Conservation (phyloP, 495 filamentous ascomycete genomes). For the Hyaloscypha finlandica region DNA sequence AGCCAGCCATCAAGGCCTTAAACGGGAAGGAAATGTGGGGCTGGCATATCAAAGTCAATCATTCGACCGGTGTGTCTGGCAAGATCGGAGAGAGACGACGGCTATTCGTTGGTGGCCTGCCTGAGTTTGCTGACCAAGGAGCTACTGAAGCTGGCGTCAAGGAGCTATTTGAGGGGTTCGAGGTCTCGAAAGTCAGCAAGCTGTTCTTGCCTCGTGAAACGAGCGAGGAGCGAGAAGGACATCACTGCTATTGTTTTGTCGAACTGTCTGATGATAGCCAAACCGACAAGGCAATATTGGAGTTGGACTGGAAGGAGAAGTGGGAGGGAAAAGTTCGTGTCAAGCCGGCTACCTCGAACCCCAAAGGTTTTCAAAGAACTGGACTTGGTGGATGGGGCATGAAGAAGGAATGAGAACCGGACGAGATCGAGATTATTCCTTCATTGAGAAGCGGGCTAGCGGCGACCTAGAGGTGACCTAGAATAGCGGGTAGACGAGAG, state of each 20-base stretch:
- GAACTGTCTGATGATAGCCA: conserved; percentile 60
- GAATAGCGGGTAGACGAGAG: too few relatives aligned
- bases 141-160: conserved; percentile 54
- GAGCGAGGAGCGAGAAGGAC: conserved; percentile 52
- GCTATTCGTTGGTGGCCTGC: conserved; percentile 66
- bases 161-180: conserved; percentile 58
- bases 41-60: conserved; percentile 19
- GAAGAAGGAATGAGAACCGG: not conserved
- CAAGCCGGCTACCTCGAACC: conserved; percentile 16
- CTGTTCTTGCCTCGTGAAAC: conserved; percentile 59
- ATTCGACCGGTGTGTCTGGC: conserved; percentile 10
- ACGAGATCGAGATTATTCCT: too few relatives aligned
- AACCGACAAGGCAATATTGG: conserved; percentile 45
- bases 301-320: conserved; percentile 35
- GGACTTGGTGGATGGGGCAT: not conserved
- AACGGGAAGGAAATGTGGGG: conserved; percentile 17
- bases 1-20: conserved; percentile 26
- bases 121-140: conserved; percentile 59
- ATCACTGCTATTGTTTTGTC: conserved; percentile 69
- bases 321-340: conserved; percentile 24
- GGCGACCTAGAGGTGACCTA: too few relatives aligned
- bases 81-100: conserved; percentile 45
- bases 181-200: conserved; percentile 57
- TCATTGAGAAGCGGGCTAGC: too few relatives aligned
- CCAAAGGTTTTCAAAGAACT: not conserved